Evolutionary conservation across 306 rosid genomes (phyloP), one percentile per base, ranked within the genome.

Genomic region (Argentina anserina): DNA sequence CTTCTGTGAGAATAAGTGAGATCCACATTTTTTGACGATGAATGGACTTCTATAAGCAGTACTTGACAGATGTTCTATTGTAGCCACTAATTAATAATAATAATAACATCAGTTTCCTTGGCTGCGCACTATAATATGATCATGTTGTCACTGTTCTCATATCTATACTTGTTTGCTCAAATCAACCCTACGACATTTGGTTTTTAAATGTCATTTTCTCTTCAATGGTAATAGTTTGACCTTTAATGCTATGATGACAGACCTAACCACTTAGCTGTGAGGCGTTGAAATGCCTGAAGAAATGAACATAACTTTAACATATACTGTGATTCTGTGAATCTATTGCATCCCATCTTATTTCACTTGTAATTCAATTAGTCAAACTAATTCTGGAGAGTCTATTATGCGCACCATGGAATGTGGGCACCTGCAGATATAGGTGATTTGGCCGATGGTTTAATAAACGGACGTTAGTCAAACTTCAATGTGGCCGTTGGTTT

Each of bases 241-340:
- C 9, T 58, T 15, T 6, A 59, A 59, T 60, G 3, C 41, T 1
- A 17, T 17, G 23, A 60, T 39, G n/a, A n/a, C n/a, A n/a, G n/a
- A n/a, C n/a, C 65, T 3, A 31, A 7, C 40, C 3, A 60, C 41
- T 60, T 33, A 18, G 42, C 15, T 8, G 66, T 61, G 41, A 33
- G 65, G 31, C 23, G 23, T 60, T 60, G 25, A 60, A 60, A 60
- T 60, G 65, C n/a, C n/a, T n/a, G n/a, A n/a, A n/a, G n/a, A n/a
- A n/a, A n/a, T n/a, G n/a, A n/a, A n/a, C n/a, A n/a, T n/a, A n/a
- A 58, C 61, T 4, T 28, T 18, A 29, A 5, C 17, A 58, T 58
- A 28, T 33, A 58, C 63, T 28, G n/a, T 4, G 7, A 23, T 23
- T 21, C 15, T 49, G 1, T 17, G 26, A 23, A 21, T n/a, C 0